Conservation (phyloP, 1,284 basidiomycete genomes). For the Peniophora sp. region DNA sequence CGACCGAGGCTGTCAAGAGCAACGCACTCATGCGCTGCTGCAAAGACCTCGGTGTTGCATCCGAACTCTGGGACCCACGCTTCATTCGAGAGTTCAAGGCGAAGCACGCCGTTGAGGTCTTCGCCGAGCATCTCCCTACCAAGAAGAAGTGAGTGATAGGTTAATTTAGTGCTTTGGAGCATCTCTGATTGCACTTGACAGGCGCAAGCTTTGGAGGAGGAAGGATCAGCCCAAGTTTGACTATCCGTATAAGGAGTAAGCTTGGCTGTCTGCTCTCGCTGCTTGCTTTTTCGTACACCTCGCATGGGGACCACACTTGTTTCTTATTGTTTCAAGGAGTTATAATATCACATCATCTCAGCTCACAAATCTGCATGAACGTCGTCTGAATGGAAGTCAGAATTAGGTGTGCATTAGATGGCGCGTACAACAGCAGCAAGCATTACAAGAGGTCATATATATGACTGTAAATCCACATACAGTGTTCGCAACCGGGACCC, state of each 20-base stretch:
- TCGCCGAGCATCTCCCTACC: constrained; percentile 71
- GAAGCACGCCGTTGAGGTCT: constrained; percentile 81
- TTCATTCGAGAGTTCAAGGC: constrained; percentile 93
- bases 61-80: constrained; percentile 96
- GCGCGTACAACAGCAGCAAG: no score
- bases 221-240: constrained; percentile 81
- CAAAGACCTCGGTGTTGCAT: constrained; percentile 94
- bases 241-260: constrained; percentile 79
- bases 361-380: no score
- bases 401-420: no score
- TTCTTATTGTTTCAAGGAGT: no score
- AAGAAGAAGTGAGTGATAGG: constrained; percentile 76
- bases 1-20: constrained; percentile 92
- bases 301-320: background rate
- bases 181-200: constrained; percentile 21
- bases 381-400: no score
- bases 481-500: no score
- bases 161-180: background rate
- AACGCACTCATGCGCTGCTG: constrained; percentile 98
- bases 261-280: background rate
- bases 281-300: background rate
- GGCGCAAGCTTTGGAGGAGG: constrained; percentile 86
- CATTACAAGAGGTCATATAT: no score
- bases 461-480: no score
- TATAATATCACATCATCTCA: no score